phyloP scores from a whole-genome alignment of 768 basidiomycete genomes.

The Termitomyces sp. region DNA sequence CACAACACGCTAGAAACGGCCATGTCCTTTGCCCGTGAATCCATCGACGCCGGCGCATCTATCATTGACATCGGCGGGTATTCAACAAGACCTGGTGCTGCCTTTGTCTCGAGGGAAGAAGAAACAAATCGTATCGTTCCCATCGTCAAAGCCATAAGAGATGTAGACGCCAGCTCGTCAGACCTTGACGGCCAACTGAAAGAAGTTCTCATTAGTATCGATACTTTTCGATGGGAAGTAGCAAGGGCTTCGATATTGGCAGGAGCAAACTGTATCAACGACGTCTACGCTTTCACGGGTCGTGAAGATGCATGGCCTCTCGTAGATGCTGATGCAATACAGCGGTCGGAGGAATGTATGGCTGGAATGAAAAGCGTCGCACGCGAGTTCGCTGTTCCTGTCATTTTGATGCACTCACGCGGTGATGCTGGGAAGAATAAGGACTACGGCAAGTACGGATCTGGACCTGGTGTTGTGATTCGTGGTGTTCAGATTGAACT shows the following conservation, averaged over 20 bases:
- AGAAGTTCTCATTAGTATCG: conserved; percentile 67
- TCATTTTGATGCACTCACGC: conserved; percentile 92
- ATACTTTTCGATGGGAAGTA: conserved; percentile 86
- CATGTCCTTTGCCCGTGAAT: conserved; percentile 44
- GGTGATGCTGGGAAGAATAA: conserved; percentile 80
- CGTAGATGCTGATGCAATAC: conserved; percentile 26
- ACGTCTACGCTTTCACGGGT: conserved; percentile 82
- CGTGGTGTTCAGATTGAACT: conserved; percentile 71
- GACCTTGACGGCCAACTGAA: conserved; percentile 6
- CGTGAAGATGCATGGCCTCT: conserved; percentile 41
- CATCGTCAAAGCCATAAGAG: conserved; percentile 51
- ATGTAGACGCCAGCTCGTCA: neutral
- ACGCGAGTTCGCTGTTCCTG: conserved; percentile 65
- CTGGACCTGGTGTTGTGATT: conserved; percentile 46
- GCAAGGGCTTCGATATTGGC: conserved; percentile 71
- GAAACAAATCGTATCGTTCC: conserved; percentile 76
- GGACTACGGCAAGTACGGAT: conserved; percentile 48
- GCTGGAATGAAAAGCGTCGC: conserved; percentile 64
- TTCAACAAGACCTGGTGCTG: conserved; percentile 84
- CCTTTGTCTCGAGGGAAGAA: conserved; percentile 60
- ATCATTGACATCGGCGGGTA: conserved; percentile 94
- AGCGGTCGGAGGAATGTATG: conserved; percentile 37
- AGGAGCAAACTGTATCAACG: conserved; percentile 93
- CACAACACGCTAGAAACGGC: conserved; percentile 53
- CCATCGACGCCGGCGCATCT: conserved; percentile 57